phyloP scores from a whole-genome alignment of 1,284 basidiomycete genomes.

The Ceratobasidium theobromae region DNA sequence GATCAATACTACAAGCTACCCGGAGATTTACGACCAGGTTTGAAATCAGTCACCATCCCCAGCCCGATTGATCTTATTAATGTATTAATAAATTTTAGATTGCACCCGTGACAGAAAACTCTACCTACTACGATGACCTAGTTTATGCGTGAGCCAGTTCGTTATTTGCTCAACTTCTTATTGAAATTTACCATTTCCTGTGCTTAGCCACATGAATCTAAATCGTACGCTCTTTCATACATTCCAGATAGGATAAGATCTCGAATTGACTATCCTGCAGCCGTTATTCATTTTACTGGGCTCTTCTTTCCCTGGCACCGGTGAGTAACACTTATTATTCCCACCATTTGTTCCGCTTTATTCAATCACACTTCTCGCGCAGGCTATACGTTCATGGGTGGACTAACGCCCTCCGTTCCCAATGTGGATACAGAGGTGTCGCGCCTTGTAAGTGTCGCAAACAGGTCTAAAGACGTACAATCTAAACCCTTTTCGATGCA shows the following conservation, averaged over 20 bases:
- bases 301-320: conserved; percentile 16
- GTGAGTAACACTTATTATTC: not conserved
- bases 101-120: not conserved
- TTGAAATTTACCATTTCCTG: not conserved
- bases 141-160: conserved; percentile 6
- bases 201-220: conserved; percentile 6
- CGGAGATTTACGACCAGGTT: not conserved
- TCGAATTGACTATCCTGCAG: not conserved
- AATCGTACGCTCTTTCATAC: not conserved
- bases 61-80: not conserved
- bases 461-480: too few relatives aligned
- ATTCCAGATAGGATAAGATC: not conserved
- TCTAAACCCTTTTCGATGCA: too few relatives aligned
- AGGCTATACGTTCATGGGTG: conserved; percentile 1
- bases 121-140: conserved; percentile 17
- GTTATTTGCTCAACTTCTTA: not conserved
- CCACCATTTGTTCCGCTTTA: not conserved
- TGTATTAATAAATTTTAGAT: not conserved
- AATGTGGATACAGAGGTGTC: not conserved
- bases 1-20: not conserved
- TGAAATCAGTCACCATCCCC: too few relatives aligned
- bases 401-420: not conserved
- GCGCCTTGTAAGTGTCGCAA: not conserved
- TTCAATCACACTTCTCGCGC: not conserved
- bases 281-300: conserved; percentile 11